Percentiles rank a stretch among this genome's conserved stretches.
phyloP scores from a whole-genome alignment of 2,329 filamentous ascomycete species.

The Penicillium sp. region DNA sequence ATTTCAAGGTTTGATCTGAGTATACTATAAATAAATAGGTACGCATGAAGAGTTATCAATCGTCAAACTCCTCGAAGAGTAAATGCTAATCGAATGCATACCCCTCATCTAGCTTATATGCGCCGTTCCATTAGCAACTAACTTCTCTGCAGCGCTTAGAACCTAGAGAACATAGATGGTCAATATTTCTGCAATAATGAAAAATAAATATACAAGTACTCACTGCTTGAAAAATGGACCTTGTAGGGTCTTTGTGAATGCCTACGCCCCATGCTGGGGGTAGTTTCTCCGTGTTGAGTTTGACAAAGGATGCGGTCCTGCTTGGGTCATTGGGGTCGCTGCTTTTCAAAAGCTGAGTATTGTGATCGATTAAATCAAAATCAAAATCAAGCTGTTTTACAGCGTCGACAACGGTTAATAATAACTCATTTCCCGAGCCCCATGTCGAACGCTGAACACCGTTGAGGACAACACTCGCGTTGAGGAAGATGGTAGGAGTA shows the following conservation, averaged over 20 bases:
- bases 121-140: neutral
- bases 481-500: neutral
- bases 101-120: neutral
- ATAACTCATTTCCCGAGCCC: neutral
- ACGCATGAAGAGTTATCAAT: neutral
- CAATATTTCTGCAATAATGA: neutral
- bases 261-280: neutral
- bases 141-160: neutral
- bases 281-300: neutral
- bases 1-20: no score
- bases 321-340: neutral
- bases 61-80: no score
- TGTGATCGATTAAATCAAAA: neutral
- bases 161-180: neutral
- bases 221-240: neutral
- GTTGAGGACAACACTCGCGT: neutral
- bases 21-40: no score
- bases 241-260: neutral
- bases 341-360: neutral
- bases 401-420: neutral
- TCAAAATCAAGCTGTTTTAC: neutral
- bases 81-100: neutral
- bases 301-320: neutral
- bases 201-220: neutral
- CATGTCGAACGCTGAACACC: neutral